Evolutionary conservation across 106 monocot genomes (phyloP).

Genomic region (Xerophyta viscosa): DNA sequence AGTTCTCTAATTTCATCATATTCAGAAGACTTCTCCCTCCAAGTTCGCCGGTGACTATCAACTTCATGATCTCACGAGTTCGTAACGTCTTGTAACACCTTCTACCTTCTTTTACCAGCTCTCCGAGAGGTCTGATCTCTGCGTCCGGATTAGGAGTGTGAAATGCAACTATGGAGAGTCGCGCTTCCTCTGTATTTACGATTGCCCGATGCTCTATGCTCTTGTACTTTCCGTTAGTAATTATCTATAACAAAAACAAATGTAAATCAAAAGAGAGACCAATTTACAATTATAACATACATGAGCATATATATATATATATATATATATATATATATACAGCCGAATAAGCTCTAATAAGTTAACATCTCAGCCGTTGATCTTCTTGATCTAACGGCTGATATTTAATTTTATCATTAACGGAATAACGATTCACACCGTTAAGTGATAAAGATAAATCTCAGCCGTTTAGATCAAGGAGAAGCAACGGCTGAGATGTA

Average conservation of each 20-base stretch:
- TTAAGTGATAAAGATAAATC: too few relatives aligned
- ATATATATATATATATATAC: too few relatives aligned
- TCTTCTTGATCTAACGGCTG: too few relatives aligned
- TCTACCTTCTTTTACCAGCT: slow-evolving; percentile 5
- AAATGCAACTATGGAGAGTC: slow-evolving; percentile 28
- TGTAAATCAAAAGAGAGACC: too few relatives aligned
- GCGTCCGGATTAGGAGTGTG: slow-evolving; percentile 2
- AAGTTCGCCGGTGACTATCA: slow-evolving; percentile 18
- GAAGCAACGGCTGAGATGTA: too few relatives aligned
- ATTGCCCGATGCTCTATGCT: slow-evolving; percentile 47
- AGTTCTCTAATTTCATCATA: slow-evolving; percentile 20
- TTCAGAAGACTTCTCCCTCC: slow-evolving; percentile 41
- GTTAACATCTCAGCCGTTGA: too few relatives aligned
- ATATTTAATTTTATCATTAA: too few relatives aligned
- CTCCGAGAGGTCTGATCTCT: slow-evolving; percentile 27
- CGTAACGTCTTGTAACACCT: slow-evolving; percentile 20
- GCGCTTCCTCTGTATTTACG: slow-evolving; percentile 24
- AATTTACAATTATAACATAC: neutral
- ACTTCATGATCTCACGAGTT: slow-evolving; percentile 14
- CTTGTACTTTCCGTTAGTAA: slow-evolving; percentile 44
- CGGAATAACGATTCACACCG: too few relatives aligned
- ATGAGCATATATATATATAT: neutral
- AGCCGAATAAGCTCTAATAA: too few relatives aligned
- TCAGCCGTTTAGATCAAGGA: too few relatives aligned
- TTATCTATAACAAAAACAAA: slow-evolving; percentile 26